Base-by-base conservation (phyloP, 1,284 basidiomycete genomes). In the Melanopsichium pennsylvanicum region DNA sequence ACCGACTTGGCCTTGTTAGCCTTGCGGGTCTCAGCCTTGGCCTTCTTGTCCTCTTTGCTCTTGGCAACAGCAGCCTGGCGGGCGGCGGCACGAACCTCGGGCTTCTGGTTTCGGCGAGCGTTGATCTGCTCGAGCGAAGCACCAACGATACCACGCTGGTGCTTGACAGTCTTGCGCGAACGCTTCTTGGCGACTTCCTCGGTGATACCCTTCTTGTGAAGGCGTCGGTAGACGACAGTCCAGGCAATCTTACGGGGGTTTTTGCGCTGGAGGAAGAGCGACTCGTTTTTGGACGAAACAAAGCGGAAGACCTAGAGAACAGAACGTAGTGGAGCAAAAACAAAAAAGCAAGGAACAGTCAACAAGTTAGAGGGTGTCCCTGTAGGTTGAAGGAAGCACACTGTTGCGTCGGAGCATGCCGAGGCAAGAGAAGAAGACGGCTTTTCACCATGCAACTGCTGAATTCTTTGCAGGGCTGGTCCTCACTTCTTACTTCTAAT, bases 181-280 rank as follows among this genome's bases (percentile, higher is more conserved):
- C 94, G 91, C 87, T 96, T 97, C 93, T 97, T 98, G 82, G 93
- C 92, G 51, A 94, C 89, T 66, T 98, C 95, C 86, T 98, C 95
- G 49, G 93, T 93, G 83, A 98, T 88, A 84, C 94, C 95, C 90
- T 98, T 98, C 89, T 96, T 97, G 89, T 98, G 96, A 89, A 97
- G 93, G 80, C 93, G 90, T 78, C 95, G 91, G 89, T 92, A 98
- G 61, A 93, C 89, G 81, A 88, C 86, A 60, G 95, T 98, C 96
- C 95, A 98, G 73, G 95, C 91, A 84, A 98, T 93, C 89, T 98
- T 97, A 83, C 95, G 92, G 52, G 96, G 95, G 88, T 98, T 98
- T 87, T 98, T 98, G 86, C 95, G 92, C 85, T 98, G 96, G 67
- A 93, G 86, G 90, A 98, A 98, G 75, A 98, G 90, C 66, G 94